Evolutionary conservation across 2,329 filamentous ascomycete genomes (phyloP).

Genomic region (Trichophyton equinum): DNA sequence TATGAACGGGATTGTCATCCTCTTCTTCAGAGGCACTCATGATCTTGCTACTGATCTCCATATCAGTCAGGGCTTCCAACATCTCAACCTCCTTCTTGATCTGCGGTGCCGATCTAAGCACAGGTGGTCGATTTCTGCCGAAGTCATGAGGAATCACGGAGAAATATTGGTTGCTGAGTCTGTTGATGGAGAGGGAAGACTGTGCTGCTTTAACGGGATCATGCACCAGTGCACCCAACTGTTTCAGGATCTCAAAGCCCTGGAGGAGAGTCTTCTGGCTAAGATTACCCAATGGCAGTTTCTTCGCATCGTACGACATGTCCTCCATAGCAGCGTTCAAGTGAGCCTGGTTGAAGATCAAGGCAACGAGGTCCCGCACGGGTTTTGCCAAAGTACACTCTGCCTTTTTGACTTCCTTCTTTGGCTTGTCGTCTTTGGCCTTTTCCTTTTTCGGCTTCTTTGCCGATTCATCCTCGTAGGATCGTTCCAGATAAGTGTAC

Average conservation of each 20-base stretch:
- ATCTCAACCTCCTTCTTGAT: slow-evolving; percentile 69
- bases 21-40: slow-evolving; percentile 54
- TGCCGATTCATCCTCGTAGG: slow-evolving; percentile 53
- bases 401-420: slow-evolving; percentile 27
- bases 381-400: slow-evolving; percentile 48
- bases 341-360: slow-evolving; percentile 71
- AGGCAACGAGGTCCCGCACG: slow-evolving; percentile 57
- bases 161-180: slow-evolving; percentile 67
- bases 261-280: slow-evolving; percentile 63
- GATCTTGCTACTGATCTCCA: slow-evolving; percentile 69
- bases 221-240: slow-evolving; percentile 55
- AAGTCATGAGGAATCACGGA: slow-evolving; percentile 72
- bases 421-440: slow-evolving; percentile 18
- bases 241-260: slow-evolving; percentile 66
- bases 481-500: slow-evolving; percentile 70
- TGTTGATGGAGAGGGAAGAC: slow-evolving; percentile 36
- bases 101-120: slow-evolving; percentile 45
- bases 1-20: slow-evolving; percentile 41
- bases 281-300: slow-evolving; percentile 72
- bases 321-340: slow-evolving; percentile 45
- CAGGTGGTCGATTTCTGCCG: slow-evolving; percentile 57
- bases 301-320: slow-evolving; percentile 42
- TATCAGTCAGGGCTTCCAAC: slow-evolving; percentile 68
- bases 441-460: slow-evolving; percentile 24
- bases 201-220: slow-evolving; percentile 30